Base-by-base conservation (phyloP, 805 yeast species). In the Maudiozyma pseudohumilis region DNA sequence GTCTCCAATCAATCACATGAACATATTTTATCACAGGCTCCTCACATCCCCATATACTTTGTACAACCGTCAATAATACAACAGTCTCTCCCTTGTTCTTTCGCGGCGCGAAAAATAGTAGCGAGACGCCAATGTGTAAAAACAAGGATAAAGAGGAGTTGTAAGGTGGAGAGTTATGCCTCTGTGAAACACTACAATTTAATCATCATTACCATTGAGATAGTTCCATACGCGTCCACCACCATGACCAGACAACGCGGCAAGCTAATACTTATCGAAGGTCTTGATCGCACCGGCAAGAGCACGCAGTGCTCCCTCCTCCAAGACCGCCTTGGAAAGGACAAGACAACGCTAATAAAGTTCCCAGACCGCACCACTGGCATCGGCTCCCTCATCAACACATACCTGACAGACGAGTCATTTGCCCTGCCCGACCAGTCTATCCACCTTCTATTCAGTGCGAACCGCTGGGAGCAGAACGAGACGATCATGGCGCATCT, bases 271-370 rank as follows among this genome's bases (percentile, higher is more conserved):
- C 71, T 86, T 1, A 68, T 92, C 2, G 99, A 92, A 59, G 99
- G 99, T 0, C 72, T 92, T 1, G 99, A 92, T 52, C 64, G 99
- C 35, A 80, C 96, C 0, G 99, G 99, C 0, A 92, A 92, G 52
- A 75, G 95, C 3, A 87, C 96, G 0, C 98, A 92, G 55, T 70
- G 80, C 6, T 53, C 59, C 3, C 46, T 52, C 3, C 48, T 81
- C 8, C 48, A 63, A 0, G 51, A 61, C 1, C 48, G 47, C 4
- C 47, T 68, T 10, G 30, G 50, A 13, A 52, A 61, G 5, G 19
- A 28, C 16, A 17, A n/a, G 1, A 69, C 69, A 3, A 64, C 65
- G 39, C 59, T 82, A 25, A 51, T 82, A 43, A 88, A 86, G 56
- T 88, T 92, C 47, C 98, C 98, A 11, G 89, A 88, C 35, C 68